phyloP scores from a whole-genome alignment of 2,329 filamentous ascomycete species.

The Teratosphaeria pseudoeucalypti region DNA sequence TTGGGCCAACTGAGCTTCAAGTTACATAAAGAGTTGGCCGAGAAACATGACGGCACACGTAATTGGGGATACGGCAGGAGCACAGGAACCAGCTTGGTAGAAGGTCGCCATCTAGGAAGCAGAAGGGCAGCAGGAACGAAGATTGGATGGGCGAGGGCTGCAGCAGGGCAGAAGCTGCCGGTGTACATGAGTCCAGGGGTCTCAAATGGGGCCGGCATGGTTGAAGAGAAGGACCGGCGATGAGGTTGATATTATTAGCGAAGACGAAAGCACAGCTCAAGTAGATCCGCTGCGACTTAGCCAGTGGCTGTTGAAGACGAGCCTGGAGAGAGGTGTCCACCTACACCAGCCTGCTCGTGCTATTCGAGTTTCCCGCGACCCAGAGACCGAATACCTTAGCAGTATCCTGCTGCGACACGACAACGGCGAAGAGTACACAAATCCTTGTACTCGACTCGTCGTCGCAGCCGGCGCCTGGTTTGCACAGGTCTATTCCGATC shows the following conservation, averaged over 20 bases:
- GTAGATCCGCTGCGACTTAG: constrained; percentile 59
- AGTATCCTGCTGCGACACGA: constrained; percentile 42
- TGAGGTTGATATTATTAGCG: constrained; percentile 50
- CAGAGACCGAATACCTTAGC: constrained; percentile 37
- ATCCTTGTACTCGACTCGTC: constrained; percentile 56
- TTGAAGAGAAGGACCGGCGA: constrained; percentile 46
- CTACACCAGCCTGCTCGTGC: constrained; percentile 56
- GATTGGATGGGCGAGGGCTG: constrained; percentile 58
- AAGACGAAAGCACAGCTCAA: constrained; percentile 52
- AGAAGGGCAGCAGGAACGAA: constrained; percentile 34
- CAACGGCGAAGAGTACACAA: constrained; percentile 30
- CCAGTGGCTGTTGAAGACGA: constrained; percentile 51
- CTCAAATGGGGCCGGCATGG: constrained; percentile 44
- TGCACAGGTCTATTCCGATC: constrained; percentile 48
- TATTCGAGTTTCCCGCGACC: constrained; percentile 42
- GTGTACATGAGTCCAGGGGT: constrained; percentile 20
- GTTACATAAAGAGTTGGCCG: constrained; percentile 56
- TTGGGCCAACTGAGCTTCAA: constrained; percentile 59
- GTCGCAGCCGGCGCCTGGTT: constrained; percentile 66
- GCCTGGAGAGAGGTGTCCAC: constrained; percentile 49
- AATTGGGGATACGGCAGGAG: constrained; percentile 52
- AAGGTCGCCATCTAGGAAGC: constrained; percentile 33
- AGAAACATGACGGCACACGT: constrained; percentile 45
- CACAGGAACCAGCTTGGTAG: constrained; percentile 46
- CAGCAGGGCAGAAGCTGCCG: constrained; percentile 48